Percentiles rank a stretch among this genome's conserved stretches.
Conservation (phyloP, 2,329 filamentous ascomycete species). For the Berkeleyomyces basicola region DNA sequence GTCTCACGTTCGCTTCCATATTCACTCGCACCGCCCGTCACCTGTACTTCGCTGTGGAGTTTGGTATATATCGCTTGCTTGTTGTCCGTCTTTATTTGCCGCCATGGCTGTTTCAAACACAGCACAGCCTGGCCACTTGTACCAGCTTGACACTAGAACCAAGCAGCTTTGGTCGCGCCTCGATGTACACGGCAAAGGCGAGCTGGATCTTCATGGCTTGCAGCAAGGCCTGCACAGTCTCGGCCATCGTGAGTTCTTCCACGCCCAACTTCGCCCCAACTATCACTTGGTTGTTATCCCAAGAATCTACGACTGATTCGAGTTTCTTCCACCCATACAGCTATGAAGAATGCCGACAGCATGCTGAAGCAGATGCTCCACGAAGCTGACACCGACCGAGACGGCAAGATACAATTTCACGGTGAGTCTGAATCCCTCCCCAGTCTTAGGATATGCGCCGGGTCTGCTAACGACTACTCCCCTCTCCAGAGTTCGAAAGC, state of each 20-base stretch:
- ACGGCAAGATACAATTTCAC: conserved; percentile 81
- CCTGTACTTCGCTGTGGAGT: not conserved
- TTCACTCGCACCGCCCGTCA: not conserved
- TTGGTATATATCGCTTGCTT: not conserved
- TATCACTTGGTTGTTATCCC: not conserved
- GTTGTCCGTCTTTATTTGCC: not conserved
- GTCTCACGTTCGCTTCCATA: not conserved
- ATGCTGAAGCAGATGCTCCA: conserved; percentile 68
- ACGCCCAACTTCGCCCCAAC: not conserved
- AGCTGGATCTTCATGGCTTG: conserved; percentile 69
- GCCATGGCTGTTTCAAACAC: conserved; percentile 8
- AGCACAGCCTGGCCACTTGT: conserved; percentile 8
- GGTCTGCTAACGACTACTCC: not conserved
- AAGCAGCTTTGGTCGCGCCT: conserved; percentile 71
- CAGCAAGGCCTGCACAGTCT: conserved; percentile 74
- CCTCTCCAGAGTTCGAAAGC: conserved; percentile 61
- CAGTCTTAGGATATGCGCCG: not conserved
- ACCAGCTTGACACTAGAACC: conserved; percentile 61
- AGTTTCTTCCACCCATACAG: conserved; percentile 21
- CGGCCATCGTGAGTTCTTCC: conserved; percentile 57
- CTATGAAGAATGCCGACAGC: conserved; percentile 76
- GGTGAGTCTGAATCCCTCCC: conserved; percentile 35
- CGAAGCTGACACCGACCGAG: conserved; percentile 69
- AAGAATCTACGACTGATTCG: not conserved
- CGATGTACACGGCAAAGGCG: conserved; percentile 58